Conservation (phyloP, 495 filamentous ascomycete species). For the Penicillium parvum region DNA sequence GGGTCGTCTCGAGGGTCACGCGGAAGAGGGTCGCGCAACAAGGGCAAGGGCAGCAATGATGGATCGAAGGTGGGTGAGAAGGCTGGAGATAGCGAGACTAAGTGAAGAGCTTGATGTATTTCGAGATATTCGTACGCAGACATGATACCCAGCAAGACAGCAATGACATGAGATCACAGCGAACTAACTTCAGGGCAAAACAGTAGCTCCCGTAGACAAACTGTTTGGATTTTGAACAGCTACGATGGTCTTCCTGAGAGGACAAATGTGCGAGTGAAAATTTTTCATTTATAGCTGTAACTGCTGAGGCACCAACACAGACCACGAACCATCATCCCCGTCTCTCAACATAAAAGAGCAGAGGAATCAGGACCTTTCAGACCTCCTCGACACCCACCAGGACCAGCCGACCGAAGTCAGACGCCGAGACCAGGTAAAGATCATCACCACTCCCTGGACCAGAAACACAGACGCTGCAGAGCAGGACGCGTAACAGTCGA, state of each 20-base stretch:
- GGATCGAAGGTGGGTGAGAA: conserved; percentile 24
- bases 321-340: conserved; percentile 15
- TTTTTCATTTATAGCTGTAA: no score
- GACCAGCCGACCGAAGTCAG: conserved; percentile 60
- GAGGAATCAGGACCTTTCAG: conserved; percentile 54
- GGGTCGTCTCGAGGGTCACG: conserved; percentile 39
- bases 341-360: conserved; percentile 10
- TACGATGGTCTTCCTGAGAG: no score
- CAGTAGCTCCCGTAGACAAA: no score
- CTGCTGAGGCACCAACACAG: not conserved
- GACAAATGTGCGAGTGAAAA: no score
- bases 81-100: conserved; percentile 15
- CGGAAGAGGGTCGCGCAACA: conserved; percentile 32
- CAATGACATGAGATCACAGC: no score
- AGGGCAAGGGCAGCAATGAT: conserved; percentile 3
- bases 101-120: not conserved
- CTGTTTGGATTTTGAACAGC: no score
- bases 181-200: no score
- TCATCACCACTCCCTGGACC: conserved; percentile 67
- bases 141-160: not conserved
- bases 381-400: conserved; percentile 66
- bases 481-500: conserved; percentile 36
- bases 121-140: not conserved
- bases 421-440: conserved; percentile 58
- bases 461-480: conserved; percentile 25